These are phyloP conservation scores for Ustilago xerochloae DNA, from an alignment of 1,284 basidiomycete genomes.

Conservation along the genomic window DNA sequence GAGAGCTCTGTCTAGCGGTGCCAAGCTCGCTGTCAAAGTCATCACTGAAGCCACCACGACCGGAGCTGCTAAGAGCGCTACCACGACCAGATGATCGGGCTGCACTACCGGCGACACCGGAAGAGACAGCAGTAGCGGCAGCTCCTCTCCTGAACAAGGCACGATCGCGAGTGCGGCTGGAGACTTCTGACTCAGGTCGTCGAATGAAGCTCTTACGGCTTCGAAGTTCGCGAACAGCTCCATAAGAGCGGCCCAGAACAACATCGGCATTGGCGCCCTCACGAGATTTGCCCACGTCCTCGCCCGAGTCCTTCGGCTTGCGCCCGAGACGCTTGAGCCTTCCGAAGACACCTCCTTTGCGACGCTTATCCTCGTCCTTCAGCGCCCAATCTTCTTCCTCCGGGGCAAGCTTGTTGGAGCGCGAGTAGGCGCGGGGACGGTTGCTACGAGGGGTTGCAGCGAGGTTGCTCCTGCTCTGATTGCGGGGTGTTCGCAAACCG, in stretches of 20 bases:
- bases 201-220: constrained; percentile 40
- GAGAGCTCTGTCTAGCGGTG: constrained; percentile 14
- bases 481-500: constrained; percentile 23
- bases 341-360: constrained; percentile 48
- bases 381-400: constrained; percentile 46
- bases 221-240: constrained; percentile 46
- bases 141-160: constrained; percentile 23
- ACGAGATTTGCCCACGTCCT: neutral
- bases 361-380: constrained; percentile 35
- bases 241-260: constrained; percentile 45
- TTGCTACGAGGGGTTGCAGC: constrained; percentile 18
- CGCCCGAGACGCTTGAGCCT: constrained; percentile 40
- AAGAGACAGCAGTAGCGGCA: constrained; percentile 25
- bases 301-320: constrained; percentile 16
- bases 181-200: constrained; percentile 11
- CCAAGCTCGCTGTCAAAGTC: constrained; percentile 46
- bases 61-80: constrained; percentile 29
- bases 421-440: constrained; percentile 35
- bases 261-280: constrained; percentile 40
- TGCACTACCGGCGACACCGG: constrained; percentile 18
- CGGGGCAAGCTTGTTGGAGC: constrained; percentile 46
- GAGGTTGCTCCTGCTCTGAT: constrained; percentile 37
- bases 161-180: constrained; percentile 13
- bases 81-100: constrained; percentile 18
- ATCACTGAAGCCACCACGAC: constrained; percentile 33